Percentiles rank a stretch among this genome's conserved stretches.
Evolutionary conservation across 305 asterid genomes (phyloP).

Genomic region (Rubia peregrina): DNA sequence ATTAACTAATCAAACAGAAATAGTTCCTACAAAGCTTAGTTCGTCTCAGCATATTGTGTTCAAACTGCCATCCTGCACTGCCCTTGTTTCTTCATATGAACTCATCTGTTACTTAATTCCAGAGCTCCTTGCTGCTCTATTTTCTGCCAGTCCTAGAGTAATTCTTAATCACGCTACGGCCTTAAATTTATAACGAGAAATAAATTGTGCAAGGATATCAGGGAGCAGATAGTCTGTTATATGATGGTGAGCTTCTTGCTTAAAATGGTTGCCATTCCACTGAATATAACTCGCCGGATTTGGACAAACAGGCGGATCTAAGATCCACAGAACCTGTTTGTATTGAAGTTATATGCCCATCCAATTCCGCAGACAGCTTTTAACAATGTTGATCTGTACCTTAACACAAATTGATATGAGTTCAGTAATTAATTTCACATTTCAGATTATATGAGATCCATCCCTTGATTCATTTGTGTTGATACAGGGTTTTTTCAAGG

Average conservation of each 20-base stretch:
- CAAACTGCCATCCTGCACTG: too few relatives aligned
- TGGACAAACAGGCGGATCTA: not conserved
- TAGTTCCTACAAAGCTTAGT: too few relatives aligned
- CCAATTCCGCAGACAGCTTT: constrained; percentile 8
- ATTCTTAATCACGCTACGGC: not conserved
- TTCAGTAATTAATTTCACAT: too few relatives aligned
- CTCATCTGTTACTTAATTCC: too few relatives aligned
- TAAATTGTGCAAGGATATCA: not conserved
- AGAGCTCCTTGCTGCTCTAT: too few relatives aligned
- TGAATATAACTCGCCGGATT: not conserved
- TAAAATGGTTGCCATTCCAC: constrained; percentile 3
- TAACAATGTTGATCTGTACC: not conserved
- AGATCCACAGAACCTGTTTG: not conserved
- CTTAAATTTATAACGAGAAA: not conserved
- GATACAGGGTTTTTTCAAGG: too few relatives aligned
- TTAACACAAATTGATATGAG: not conserved
- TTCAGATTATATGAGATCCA: too few relatives aligned
- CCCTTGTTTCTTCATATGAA: too few relatives aligned
- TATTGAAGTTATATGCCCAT: not conserved
- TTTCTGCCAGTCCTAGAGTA: too few relatives aligned
- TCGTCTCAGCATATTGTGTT: too few relatives aligned
- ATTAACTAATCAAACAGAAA: too few relatives aligned
- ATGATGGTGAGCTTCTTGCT: constrained; percentile 4
- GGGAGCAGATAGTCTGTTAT: constrained; percentile 6
- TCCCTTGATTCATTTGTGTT: too few relatives aligned